These are phyloP conservation scores for Nothophytophthora sp. DNA, from an alignment of 352 stramenopile genomes.

Conservation along the genomic window DNA sequence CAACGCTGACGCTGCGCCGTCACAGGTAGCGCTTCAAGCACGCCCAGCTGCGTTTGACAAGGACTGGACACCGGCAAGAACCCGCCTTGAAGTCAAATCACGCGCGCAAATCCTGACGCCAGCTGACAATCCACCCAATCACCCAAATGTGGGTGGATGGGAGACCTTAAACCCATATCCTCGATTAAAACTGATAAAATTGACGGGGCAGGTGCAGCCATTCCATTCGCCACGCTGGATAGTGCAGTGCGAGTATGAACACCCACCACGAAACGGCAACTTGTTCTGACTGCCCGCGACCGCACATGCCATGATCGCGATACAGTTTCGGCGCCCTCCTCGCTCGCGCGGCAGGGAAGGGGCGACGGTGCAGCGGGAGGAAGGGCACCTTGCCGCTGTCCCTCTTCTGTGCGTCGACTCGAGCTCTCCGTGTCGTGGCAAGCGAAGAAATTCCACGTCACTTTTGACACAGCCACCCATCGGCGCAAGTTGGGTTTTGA, in stretches of 20 bases:
- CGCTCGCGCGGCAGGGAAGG: neutral
- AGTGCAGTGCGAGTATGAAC: too few species aligned
- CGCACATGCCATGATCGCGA: constrained; percentile 6
- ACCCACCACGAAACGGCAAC: too few species aligned
- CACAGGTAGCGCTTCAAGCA: constrained; percentile 10
- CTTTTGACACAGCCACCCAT: neutral
- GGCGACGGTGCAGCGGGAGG: neutral
- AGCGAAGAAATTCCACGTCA: constrained; percentile 14
- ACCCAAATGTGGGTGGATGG: neutral
- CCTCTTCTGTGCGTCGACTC: constrained; percentile 7
- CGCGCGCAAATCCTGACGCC: neutral
- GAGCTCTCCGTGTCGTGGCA: constrained; percentile 19
- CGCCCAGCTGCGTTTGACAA: neutral
- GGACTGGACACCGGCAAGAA: too few species aligned
- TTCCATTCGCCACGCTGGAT: too few species aligned
- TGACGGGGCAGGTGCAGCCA: too few species aligned
- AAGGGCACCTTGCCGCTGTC: neutral
- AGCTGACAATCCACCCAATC: neutral
- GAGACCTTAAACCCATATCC: too few species aligned
- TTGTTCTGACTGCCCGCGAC: neutral
- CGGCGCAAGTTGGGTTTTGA: neutral
- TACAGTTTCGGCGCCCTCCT: neutral
- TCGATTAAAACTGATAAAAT: too few species aligned
- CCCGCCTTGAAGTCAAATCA: too few species aligned
- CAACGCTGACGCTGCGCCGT: constrained; percentile 7